These are phyloP conservation scores for Saraca asoca DNA, from an alignment of 331 rosid species.

Conservation along the genomic window DNA sequence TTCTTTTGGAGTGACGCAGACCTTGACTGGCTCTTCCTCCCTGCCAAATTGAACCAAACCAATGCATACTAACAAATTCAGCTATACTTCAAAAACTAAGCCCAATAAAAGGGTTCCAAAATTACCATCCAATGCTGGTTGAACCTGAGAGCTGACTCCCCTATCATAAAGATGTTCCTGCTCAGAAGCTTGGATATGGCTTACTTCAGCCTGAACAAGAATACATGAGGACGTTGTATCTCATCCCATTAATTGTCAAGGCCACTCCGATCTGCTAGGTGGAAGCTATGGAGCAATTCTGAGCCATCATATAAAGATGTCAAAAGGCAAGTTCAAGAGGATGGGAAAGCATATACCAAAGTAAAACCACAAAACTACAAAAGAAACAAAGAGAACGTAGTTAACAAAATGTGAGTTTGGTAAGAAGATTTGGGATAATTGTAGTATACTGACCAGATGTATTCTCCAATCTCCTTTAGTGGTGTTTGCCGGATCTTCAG, in stretches of 20 bases:
- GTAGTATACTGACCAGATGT: too few species aligned
- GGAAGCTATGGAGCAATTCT: constrained; percentile 69
- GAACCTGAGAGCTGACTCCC: constrained; percentile 48
- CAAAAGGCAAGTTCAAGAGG: background rate
- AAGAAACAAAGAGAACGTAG: too few species aligned
- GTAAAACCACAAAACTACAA: too few species aligned
- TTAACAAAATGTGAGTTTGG: too few species aligned
- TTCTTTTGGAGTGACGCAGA: too few species aligned
- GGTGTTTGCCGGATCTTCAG: too few species aligned
- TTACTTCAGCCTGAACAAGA: constrained; percentile 41
- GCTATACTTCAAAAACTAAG: background rate
- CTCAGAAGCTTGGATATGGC: constrained; percentile 40
- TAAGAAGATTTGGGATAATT: too few species aligned
- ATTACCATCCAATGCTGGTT: constrained; percentile 72
- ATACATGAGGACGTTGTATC: constrained; percentile 47
- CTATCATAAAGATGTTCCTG: constrained; percentile 41
- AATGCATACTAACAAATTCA: background rate
- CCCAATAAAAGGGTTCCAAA: constrained; percentile 1
- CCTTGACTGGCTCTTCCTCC: too few species aligned
- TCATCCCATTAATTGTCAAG: constrained; percentile 85
- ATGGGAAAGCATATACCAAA: background rate
- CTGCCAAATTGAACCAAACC: too few species aligned
- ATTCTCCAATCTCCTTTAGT: too few species aligned
- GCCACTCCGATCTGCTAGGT: constrained; percentile 53
- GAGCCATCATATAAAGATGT: constrained; percentile 41